Conservation (phyloP, 2,329 filamentous ascomycete genomes). For the Corynespora cassiicola region DNA sequence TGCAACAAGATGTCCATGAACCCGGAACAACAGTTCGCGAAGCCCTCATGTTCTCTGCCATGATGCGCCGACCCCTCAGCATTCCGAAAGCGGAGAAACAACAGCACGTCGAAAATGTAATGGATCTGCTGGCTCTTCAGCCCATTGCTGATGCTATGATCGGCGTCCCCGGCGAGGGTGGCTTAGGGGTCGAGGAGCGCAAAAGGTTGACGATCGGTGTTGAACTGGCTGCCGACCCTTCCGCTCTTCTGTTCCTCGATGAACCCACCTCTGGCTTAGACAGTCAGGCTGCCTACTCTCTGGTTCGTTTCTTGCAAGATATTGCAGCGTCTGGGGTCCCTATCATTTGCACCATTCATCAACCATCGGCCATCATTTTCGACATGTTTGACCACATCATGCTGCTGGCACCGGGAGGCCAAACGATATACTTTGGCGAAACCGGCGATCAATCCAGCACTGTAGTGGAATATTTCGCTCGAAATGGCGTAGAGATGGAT, state of each 20-base stretch:
- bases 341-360: conserved; percentile 70
- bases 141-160: conserved; percentile 3
- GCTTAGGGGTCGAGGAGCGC: conserved; percentile 57
- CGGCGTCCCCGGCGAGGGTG: conserved; percentile 9
- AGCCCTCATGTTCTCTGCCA: conserved; percentile 10
- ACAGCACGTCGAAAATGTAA: conserved; percentile 3
- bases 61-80: conserved; percentile 5
- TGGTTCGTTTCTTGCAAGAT: conserved; percentile 15
- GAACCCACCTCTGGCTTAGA: conserved; percentile 75
- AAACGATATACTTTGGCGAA: conserved; percentile 78
- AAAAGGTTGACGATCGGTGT: conserved; percentile 67
- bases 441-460: conserved; percentile 71
- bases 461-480: conserved; percentile 74
- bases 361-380: conserved; percentile 88
- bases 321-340: conserved; percentile 63
- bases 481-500: no score
- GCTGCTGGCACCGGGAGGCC: conserved; percentile 73
- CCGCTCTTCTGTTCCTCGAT: conserved; percentile 41
- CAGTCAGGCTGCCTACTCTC: conserved; percentile 43
- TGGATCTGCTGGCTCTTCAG: conserved; percentile 4
- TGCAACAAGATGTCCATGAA: conserved; percentile 17
- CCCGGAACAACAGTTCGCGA: conserved; percentile 10
- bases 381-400: conserved; percentile 81
- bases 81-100: conserved; percentile 1
- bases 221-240: conserved; percentile 29